Conservation (phyloP, 129 eudicot genomes). For the Logfia minima region DNA sequence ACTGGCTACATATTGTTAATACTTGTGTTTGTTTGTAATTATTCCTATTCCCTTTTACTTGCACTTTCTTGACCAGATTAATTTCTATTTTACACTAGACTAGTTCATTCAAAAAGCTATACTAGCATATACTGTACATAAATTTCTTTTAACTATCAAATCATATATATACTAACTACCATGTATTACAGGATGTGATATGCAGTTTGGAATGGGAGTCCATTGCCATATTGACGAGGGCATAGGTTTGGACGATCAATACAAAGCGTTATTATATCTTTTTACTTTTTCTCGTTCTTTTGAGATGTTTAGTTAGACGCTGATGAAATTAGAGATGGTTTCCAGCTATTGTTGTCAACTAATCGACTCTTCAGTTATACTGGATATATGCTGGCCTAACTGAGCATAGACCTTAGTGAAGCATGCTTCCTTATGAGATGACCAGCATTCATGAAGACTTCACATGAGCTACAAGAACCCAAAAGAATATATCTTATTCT, state of each 20-base stretch:
- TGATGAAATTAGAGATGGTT: constrained; percentile 16
- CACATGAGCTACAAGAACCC: not conserved
- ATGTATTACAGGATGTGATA: constrained; percentile 63
- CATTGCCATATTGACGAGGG: constrained; percentile 65
- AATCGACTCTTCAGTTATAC: constrained; percentile 6
- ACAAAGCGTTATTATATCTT: constrained; percentile 11
- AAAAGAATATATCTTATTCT: not conserved
- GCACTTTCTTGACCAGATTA: not conserved
- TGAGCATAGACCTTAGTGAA: not conserved
- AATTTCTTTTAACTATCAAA: not conserved
- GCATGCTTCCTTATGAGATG: not conserved
- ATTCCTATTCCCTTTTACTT: not conserved
- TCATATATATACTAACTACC: not conserved
- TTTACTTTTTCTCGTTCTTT: not conserved
- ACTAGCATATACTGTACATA: no score
- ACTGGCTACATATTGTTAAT: not conserved
- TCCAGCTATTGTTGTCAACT: constrained; percentile 15
- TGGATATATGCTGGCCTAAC: not conserved
- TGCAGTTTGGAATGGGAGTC: constrained; percentile 98
- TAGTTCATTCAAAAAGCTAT: not conserved
- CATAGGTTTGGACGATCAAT: constrained; percentile 32
- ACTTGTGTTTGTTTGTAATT: not conserved
- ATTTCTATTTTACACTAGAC: constrained; percentile 2
- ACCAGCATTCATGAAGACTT: not conserved
- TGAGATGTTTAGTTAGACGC: constrained; percentile 8